Conservation (phyloP, 805 yeast genomes). For the Candida germanica region DNA sequence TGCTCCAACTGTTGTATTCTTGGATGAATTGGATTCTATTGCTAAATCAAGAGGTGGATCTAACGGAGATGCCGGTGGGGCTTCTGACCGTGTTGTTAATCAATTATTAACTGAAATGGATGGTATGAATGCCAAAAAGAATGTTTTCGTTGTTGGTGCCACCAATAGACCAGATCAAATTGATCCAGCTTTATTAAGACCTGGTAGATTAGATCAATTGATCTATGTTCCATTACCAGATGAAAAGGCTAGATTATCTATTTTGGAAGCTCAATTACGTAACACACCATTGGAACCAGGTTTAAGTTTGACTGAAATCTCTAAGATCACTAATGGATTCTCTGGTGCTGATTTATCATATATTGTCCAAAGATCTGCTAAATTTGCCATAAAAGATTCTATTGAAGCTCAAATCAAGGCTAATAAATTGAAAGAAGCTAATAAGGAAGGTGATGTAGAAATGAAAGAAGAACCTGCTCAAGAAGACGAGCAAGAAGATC, state of each 20-base stretch:
- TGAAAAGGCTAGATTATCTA: slow-evolving; percentile 88
- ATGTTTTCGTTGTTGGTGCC: slow-evolving; percentile 98
- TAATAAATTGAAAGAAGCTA: slow-evolving; percentile 36
- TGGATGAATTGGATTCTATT: slow-evolving; percentile 97
- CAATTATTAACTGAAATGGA: slow-evolving; percentile 98
- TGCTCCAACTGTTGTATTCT: slow-evolving; percentile 97
- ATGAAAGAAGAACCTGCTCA: slow-evolving; percentile 45
- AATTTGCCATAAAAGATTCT: slow-evolving; percentile 96
- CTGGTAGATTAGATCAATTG: slow-evolving; percentile 98
- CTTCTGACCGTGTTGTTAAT: slow-evolving; percentile 93
- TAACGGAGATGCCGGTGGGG: slow-evolving; percentile 92
- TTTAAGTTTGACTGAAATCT: slow-evolving; percentile 80
- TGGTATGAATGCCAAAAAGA: slow-evolving; percentile 99
- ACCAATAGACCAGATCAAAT: slow-evolving; percentile 99
- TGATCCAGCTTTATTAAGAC: slow-evolving; percentile 97
- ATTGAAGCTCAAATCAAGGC: slow-evolving; percentile 68
- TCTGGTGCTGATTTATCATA: slow-evolving; percentile 98
- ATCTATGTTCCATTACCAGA: slow-evolving; percentile 98
- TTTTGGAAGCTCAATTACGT: slow-evolving; percentile 92
- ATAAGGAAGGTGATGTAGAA: slow-evolving; percentile 44
- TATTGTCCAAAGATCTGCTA: slow-evolving; percentile 98
- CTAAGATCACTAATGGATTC: slow-evolving; percentile 94
- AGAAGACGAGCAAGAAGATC: slow-evolving; percentile 78
- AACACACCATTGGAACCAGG: slow-evolving; percentile 99
- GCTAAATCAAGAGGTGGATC: slow-evolving; percentile 96